Evolutionary conservation across 2,329 filamentous ascomycete genomes (phyloP).

Genomic region (Neofusicoccum umdonicola): DNA sequence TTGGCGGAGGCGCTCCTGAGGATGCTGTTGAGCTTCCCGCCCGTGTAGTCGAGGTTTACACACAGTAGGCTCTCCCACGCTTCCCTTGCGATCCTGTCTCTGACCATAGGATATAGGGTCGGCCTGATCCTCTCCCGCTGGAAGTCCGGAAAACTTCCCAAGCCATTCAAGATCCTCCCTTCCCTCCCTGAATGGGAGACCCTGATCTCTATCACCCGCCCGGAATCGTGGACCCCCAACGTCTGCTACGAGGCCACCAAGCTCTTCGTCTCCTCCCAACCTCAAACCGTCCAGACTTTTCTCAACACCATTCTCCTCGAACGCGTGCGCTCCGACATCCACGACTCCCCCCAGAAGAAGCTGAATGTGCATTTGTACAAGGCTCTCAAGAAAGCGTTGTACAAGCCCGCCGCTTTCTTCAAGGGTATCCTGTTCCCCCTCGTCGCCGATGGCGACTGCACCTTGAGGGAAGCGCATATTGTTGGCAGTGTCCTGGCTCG

Average conservation of each 20-base stretch:
- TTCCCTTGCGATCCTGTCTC: conserved; percentile 5
- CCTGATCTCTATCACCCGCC: conserved; percentile 78
- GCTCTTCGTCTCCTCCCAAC: conserved; percentile 85
- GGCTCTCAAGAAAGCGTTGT: conserved; percentile 84
- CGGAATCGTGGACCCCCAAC: conserved; percentile 75
- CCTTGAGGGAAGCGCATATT: conserved; percentile 86
- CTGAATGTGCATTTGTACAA: conserved; percentile 96
- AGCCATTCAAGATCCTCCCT: conserved; percentile 95
- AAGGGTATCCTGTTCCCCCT: conserved; percentile 94
- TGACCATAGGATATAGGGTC: conserved; percentile 53
- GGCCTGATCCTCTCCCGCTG: conserved; percentile 87
- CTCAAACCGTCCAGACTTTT: conserved; percentile 77
- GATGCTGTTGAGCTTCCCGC: conserved; percentile 83
- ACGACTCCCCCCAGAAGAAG: conserved; percentile 74
- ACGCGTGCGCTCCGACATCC: conserved; percentile 88
- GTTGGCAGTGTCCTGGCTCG: conserved; percentile 81
- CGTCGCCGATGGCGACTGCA: conserved; percentile 81
- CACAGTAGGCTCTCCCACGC: conserved; percentile 57
- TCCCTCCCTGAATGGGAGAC: conserved; percentile 91
- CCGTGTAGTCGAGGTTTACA: conserved; percentile 92
- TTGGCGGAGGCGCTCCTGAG: conserved; percentile 61
- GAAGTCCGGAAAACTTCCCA: conserved; percentile 93
- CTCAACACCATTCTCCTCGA: conserved; percentile 84
- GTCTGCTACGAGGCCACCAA: conserved; percentile 85
- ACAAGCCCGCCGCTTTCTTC: conserved; percentile 95